Conservation (phyloP, 352 stramenopile genomes). For the Thraustotheca clavata region DNA sequence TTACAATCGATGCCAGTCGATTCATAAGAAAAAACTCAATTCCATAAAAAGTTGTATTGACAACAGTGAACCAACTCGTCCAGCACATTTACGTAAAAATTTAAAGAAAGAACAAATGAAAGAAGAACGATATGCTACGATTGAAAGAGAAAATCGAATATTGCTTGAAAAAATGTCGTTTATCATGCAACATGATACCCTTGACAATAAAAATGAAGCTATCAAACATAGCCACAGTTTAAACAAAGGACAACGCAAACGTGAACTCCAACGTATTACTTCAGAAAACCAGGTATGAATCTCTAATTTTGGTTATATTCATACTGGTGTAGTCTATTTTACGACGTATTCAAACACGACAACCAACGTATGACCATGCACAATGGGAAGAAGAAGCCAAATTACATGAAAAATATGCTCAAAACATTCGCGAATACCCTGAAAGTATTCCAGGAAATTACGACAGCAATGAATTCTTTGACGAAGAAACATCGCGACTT, state of each 20-base stretch:
- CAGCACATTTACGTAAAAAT: slow-evolving; percentile 90
- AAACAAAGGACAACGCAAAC: slow-evolving; percentile 76
- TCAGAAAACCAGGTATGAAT: slow-evolving; percentile 54
- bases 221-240: slow-evolving; percentile 68
- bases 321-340: slow-evolving; percentile 39
- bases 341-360: slow-evolving; percentile 81
- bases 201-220: slow-evolving; percentile 82
- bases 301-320: background rate
- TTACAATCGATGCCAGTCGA: slow-evolving; percentile 81
- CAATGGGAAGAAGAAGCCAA: slow-evolving; percentile 86
- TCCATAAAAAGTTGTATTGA: slow-evolving; percentile 93
- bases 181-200: slow-evolving; percentile 87
- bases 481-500: slow-evolving; percentile 18
- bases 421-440: slow-evolving; percentile 85
- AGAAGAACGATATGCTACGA: slow-evolving; percentile 91
- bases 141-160: slow-evolving; percentile 95
- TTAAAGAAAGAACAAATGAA: slow-evolving; percentile 96
- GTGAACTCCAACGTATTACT: slow-evolving; percentile 82
- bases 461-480: slow-evolving; percentile 25
- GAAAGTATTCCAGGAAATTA: slow-evolving; percentile 25
- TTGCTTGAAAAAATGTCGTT: slow-evolving; percentile 96
- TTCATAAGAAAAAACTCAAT: slow-evolving; percentile 69
- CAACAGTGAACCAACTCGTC: slow-evolving; percentile 87
- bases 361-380: slow-evolving; percentile 84
- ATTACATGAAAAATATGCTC: slow-evolving; percentile 73